Percentiles rank a stretch among this genome's conserved stretches.
Evolutionary conservation across 2,329 filamentous ascomycete genomes (phyloP).

Genomic region (Dactylellina cionopaga): DNA sequence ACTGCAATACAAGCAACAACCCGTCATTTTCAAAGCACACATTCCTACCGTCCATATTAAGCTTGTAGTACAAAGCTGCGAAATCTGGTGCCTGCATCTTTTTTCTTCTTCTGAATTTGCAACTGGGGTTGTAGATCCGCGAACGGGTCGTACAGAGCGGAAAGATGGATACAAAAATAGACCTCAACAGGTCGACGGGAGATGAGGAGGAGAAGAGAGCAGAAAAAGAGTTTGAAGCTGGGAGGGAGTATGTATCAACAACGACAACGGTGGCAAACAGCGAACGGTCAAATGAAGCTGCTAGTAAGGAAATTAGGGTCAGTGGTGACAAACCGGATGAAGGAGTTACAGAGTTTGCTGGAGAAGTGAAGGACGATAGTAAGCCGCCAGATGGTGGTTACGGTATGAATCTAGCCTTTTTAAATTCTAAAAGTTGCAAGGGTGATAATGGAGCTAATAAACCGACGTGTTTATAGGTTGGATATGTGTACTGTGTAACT

Average conservation of each 20-base stretch:
- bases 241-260: conserved; percentile 7
- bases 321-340: conserved; percentile 13
- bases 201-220: conserved; percentile 24
- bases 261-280: conserved; percentile 27
- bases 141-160: not conserved
- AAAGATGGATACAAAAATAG: conserved; percentile 36
- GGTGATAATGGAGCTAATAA: not conserved
- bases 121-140: not conserved
- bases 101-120: not conserved
- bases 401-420: conserved; percentile 61
- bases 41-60: no score
- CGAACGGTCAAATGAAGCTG: conserved; percentile 30
- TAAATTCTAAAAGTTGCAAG: not conserved
- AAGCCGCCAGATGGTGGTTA: conserved; percentile 71
- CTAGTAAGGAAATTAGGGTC: conserved; percentile 23
- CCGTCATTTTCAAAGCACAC: not conserved
- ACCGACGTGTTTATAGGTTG: conserved; percentile 16
- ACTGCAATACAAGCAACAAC: not conserved
- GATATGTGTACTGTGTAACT: conserved; percentile 56
- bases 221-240: conserved; percentile 28
- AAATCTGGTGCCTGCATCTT: not conserved
- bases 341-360: conserved; percentile 25
- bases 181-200: conserved; percentile 3
- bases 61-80: no score
- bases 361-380: conserved; percentile 40